A percentile compares a stretch with the other conserved stretches of the same genome.
Conservation (phyloP, 129 eudicot genomes). For the Logfia minima region DNA sequence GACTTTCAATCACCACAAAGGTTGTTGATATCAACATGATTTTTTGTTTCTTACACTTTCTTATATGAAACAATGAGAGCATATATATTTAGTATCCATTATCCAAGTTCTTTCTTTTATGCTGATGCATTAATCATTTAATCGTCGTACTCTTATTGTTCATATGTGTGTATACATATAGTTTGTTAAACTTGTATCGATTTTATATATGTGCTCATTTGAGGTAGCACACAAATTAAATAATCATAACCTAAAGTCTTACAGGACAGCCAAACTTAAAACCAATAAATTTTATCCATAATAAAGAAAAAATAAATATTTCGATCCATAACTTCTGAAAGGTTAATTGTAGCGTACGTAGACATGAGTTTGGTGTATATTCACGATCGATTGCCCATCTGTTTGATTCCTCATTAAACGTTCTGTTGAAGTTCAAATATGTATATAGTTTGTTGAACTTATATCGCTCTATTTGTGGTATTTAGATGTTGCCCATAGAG, state of each 20-base stretch:
- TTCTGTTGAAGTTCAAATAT: not conserved
- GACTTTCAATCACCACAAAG: constrained; percentile 33
- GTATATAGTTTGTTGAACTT: not conserved
- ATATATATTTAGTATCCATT: not conserved
- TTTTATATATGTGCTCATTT: constrained; percentile 8
- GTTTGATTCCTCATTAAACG: not conserved
- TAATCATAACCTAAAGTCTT: not conserved
- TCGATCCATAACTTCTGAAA: no score
- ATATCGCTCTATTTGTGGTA: not conserved
- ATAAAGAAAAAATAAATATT: no score
- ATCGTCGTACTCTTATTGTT: not conserved
- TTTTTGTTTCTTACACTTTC: constrained; percentile 7
- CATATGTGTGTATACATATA: not conserved
- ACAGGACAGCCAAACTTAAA: not conserved
- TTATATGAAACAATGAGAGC: not conserved
- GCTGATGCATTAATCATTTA: constrained; percentile 1
- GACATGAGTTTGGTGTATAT: no score
- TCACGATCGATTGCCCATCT: no score
- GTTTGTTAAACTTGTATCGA: not conserved
- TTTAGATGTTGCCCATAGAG: constrained; percentile 1
- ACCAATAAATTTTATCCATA: no score
- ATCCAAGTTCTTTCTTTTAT: not conserved
- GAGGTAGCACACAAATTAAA: not conserved
- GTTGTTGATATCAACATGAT: not conserved
- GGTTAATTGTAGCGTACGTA: no score